These are phyloP conservation scores for Amanita molliuscula DNA, from an alignment of 768 basidiomycete genomes.

Conservation along the genomic window DNA sequence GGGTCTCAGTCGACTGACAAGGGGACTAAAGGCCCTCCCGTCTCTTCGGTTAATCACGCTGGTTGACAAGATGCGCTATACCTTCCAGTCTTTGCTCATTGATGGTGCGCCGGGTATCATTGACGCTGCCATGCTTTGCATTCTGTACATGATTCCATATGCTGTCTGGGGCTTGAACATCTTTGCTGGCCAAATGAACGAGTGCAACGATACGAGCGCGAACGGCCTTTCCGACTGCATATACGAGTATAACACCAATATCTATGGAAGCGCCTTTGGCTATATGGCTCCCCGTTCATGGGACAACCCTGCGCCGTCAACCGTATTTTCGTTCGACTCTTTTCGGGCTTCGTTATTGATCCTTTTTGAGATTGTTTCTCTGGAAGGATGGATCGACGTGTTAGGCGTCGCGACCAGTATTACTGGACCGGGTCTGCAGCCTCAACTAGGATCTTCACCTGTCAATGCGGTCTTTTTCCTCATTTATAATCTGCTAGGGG, in stretches of 20 bases:
- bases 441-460: conserved; percentile 60
- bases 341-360: conserved; percentile 81
- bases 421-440: conserved; percentile 58
- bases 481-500: conserved; percentile 86
- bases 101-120: conserved; percentile 78
- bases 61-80: conserved; percentile 75
- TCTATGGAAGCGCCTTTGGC: conserved; percentile 50
- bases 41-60: conserved; percentile 87
- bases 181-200: conserved; percentile 76
- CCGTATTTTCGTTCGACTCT: conserved; percentile 81
- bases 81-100: conserved; percentile 81
- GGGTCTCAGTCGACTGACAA: conserved; percentile 71
- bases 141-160: conserved; percentile 87
- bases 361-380: conserved; percentile 90
- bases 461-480: conserved; percentile 87
- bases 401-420: conserved; percentile 76
- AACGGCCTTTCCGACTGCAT: conserved; percentile 55
- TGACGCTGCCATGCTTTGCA: conserved; percentile 82
- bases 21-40: conserved; percentile 80
- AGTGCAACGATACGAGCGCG: conserved; percentile 64
- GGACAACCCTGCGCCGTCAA: conserved; percentile 77
- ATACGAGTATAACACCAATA: conserved; percentile 60
- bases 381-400: conserved; percentile 97
- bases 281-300: conserved; percentile 82
- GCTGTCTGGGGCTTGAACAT: conserved; percentile 93